Conservation (phyloP, 202 grass and related monocot species). For the Hordeum pubiflorum region DNA sequence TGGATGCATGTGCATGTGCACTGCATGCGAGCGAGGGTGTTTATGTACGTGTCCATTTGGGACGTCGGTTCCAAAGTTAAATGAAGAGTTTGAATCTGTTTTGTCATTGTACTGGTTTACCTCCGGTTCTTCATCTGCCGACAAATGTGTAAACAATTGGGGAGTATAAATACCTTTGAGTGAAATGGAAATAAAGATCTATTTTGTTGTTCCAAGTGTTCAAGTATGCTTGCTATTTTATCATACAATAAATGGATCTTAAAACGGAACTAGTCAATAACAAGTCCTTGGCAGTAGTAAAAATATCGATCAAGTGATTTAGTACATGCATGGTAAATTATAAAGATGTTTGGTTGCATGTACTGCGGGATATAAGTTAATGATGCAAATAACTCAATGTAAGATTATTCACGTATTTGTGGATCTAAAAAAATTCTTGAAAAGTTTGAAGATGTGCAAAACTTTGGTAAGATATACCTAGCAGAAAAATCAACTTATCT, state of each 20-base stretch:
- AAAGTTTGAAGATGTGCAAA: not conserved
- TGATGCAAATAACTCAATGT: not conserved
- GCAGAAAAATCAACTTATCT: not conserved
- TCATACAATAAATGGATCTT: not conserved
- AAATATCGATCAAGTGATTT: not conserved
- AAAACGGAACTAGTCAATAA: not conserved
- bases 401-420: not conserved
- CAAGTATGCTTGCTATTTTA: not conserved
- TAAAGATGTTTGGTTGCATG: not conserved
- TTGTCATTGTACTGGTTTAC: not conserved
- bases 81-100: not conserved
- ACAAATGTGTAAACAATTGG: not conserved
- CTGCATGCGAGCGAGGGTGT: not conserved
- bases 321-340: not conserved
- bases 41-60: not conserved
- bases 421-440: not conserved
- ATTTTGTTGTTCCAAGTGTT: not conserved
- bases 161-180: not conserved
- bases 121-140: not conserved
- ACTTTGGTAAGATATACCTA: not conserved
- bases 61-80: not conserved
- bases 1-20: not conserved
- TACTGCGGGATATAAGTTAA: not conserved
- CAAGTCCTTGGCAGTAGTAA: not conserved
- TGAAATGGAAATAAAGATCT: not conserved